A percentile compares a stretch with the other conserved stretches of the same genome.
phyloP scores from a whole-genome alignment of 805 yeast genomes.

The Kazachstania kunashirensis region DNA sequence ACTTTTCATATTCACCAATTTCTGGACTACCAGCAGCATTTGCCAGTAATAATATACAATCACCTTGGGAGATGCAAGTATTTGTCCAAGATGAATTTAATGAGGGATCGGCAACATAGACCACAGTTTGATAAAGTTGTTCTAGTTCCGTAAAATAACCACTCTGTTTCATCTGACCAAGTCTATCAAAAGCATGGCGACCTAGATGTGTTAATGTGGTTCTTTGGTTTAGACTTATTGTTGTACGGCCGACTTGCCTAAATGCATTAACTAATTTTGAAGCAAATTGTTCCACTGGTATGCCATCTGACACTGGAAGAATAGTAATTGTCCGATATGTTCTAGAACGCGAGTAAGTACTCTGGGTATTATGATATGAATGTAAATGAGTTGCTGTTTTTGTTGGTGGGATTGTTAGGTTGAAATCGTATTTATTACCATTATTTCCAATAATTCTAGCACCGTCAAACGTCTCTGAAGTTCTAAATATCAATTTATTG shows the following conservation, averaged over 20 bases:
- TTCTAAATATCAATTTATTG: slow-evolving; percentile 31
- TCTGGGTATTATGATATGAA: slow-evolving; percentile 9
- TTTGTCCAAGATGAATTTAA: slow-evolving; percentile 81
- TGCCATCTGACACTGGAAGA: slow-evolving; percentile 64
- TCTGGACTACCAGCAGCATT: slow-evolving; percentile 67
- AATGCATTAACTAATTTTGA: slow-evolving; percentile 61
- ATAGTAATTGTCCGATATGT: slow-evolving; percentile 73
- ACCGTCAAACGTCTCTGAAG: slow-evolving; percentile 5
- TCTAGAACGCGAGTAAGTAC: slow-evolving; percentile 11
- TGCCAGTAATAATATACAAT: slow-evolving; percentile 81
- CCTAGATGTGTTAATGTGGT: slow-evolving; percentile 75
- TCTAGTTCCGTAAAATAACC: slow-evolving; percentile 88
- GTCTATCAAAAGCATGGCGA: slow-evolving; percentile 81
- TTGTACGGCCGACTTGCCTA: slow-evolving; percentile 59
- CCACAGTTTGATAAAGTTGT: slow-evolving; percentile 77
- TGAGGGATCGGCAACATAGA: slow-evolving; percentile 81
- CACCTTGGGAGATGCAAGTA: slow-evolving; percentile 91
- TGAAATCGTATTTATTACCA: slow-evolving; percentile 22
- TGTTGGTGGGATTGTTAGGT: slow-evolving; percentile 28
- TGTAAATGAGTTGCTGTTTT: slow-evolving; percentile 6
- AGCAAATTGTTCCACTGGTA: slow-evolving; percentile 87
- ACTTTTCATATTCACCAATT: slow-evolving; percentile 77
- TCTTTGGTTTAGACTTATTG: slow-evolving; percentile 75
- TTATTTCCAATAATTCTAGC: slow-evolving; percentile 11
- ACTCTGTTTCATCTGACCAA: slow-evolving; percentile 74